Conservation (phyloP, 768 basidiomycete species). For the Lactarius evosmus region DNA sequence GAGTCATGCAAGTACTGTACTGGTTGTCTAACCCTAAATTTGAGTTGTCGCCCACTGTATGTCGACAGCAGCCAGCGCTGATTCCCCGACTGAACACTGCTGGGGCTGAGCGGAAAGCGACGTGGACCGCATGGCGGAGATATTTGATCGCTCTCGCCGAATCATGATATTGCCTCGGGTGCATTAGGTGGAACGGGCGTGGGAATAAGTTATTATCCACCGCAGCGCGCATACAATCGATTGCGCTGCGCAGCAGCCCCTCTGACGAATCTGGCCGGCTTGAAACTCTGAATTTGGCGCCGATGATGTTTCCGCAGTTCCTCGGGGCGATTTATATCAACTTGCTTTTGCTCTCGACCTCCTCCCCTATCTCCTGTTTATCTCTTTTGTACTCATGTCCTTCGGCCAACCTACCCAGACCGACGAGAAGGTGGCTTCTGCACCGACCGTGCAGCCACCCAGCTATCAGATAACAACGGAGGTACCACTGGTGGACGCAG, state of each 20-base stretch:
- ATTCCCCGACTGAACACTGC: too few relatives aligned
- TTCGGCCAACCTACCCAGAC: neutral
- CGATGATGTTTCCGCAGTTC: slow-evolving; percentile 11
- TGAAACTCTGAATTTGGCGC: neutral
- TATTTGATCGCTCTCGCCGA: too few relatives aligned
- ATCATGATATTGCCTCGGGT: too few relatives aligned
- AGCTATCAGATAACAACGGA: neutral
- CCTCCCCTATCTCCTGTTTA: neutral
- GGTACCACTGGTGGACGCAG: neutral
- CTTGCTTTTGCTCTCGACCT: neutral
- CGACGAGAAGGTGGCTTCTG: slow-evolving; percentile 9
- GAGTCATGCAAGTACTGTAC: too few relatives aligned
- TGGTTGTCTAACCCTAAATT: too few relatives aligned
- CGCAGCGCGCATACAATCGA: neutral
- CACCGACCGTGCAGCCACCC: neutral
- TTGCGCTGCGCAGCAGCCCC: slow-evolving; percentile 7
- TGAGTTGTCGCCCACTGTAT: too few relatives aligned
- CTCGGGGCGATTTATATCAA: slow-evolving; percentile 2
- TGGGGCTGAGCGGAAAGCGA: too few relatives aligned
- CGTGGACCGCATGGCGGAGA: too few relatives aligned
- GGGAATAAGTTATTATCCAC: too few relatives aligned
- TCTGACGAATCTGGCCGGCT: neutral
- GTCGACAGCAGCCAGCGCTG: too few relatives aligned
- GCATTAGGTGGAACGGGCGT: too few relatives aligned
- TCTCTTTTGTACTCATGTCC: neutral